Evolutionary conservation across 1,284 basidiomycete genomes (phyloP).

Genomic region (Phlebopus sp.): DNA sequence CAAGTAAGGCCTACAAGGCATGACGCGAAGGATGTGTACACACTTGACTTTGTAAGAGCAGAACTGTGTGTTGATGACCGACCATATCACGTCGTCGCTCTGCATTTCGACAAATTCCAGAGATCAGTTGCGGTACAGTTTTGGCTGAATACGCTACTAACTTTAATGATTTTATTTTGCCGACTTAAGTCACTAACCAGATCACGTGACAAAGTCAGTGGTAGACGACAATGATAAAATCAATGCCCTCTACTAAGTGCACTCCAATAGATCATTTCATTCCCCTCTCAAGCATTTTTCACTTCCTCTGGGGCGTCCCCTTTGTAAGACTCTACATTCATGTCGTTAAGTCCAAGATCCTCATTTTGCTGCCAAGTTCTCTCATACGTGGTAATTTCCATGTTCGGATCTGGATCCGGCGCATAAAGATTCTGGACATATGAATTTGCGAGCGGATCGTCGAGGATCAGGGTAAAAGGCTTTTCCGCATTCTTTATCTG

Average conservation of each 20-base stretch:
- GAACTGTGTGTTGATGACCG: slow-evolving; percentile 89
- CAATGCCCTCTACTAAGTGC: too few species aligned
- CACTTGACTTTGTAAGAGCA: slow-evolving; percentile 99
- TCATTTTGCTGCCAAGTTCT: slow-evolving; percentile 92
- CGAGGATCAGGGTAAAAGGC: slow-evolving; percentile 90
- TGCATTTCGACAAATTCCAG: slow-evolving; percentile 49
- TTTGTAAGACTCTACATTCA: slow-evolving; percentile 87
- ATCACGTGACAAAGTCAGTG: too few species aligned
- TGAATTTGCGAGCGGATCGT: slow-evolving; percentile 94
- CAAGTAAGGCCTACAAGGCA: slow-evolving; percentile 8
- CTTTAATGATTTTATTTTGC: too few species aligned
- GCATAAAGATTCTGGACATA: slow-evolving; percentile 96
- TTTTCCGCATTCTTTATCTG: slow-evolving; percentile 75
- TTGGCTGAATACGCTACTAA: too few species aligned
- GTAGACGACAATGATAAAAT: too few species aligned
- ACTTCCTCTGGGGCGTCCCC: slow-evolving; percentile 14
- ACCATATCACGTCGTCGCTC: slow-evolving; percentile 96
- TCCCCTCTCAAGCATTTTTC: slow-evolving; percentile 4
- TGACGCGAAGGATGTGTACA: slow-evolving; percentile 30
- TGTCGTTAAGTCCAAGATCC: slow-evolving; percentile 94
- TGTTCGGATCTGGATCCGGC: slow-evolving; percentile 89
- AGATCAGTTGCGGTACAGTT: too few species aligned
- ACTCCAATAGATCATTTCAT: too few species aligned
- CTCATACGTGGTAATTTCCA: slow-evolving; percentile 83
- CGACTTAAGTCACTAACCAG: too few species aligned